These are phyloP conservation scores for Fistulinella prunicolor DNA, from an alignment of 768 basidiomycete species.

Conservation along the genomic window DNA sequence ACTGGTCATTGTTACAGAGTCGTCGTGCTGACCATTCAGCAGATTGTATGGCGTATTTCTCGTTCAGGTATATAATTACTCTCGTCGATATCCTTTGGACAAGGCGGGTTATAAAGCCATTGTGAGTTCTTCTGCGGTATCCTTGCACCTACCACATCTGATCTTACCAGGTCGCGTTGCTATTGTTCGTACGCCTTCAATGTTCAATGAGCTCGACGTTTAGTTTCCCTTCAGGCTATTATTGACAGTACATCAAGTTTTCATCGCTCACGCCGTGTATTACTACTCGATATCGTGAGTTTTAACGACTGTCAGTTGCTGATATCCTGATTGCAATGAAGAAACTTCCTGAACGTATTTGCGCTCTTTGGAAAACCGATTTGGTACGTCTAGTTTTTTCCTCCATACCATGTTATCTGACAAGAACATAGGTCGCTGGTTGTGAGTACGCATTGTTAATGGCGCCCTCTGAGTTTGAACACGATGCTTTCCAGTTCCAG, in stretches of 20 bases:
- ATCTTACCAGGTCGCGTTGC: conserved; percentile 26
- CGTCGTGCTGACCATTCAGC: conserved; percentile 25
- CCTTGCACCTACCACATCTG: background rate
- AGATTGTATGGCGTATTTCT: conserved; percentile 52
- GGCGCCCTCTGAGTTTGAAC: conserved; percentile 10
- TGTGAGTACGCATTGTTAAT: conserved; percentile 31
- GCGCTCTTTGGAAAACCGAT: conserved; percentile 39
- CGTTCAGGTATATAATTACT: conserved; percentile 55
- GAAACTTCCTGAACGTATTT: conserved; percentile 39
- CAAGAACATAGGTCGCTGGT: conserved; percentile 45
- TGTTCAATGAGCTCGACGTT: background rate
- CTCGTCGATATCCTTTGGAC: conserved; percentile 53
- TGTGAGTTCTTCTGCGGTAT: conserved; percentile 37
- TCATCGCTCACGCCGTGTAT: conserved; percentile 53
- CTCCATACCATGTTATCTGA: conserved; percentile 7
- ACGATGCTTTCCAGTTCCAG: conserved; percentile 37
- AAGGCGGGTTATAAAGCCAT: conserved; percentile 46
- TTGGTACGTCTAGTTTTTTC: conserved; percentile 38
- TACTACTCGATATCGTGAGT: conserved; percentile 54
- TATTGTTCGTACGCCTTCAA: conserved; percentile 30
- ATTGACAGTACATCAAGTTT: conserved; percentile 46
- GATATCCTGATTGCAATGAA: conserved; percentile 18
- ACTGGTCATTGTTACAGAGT: background rate
- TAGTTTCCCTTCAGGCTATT: conserved; percentile 36
- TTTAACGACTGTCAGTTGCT: background rate